Percentiles rank a stretch among this genome's conserved stretches.
Evolutionary conservation across 768 basidiomycete genomes (phyloP).

Genomic region (Mycena indigotica): DNA sequence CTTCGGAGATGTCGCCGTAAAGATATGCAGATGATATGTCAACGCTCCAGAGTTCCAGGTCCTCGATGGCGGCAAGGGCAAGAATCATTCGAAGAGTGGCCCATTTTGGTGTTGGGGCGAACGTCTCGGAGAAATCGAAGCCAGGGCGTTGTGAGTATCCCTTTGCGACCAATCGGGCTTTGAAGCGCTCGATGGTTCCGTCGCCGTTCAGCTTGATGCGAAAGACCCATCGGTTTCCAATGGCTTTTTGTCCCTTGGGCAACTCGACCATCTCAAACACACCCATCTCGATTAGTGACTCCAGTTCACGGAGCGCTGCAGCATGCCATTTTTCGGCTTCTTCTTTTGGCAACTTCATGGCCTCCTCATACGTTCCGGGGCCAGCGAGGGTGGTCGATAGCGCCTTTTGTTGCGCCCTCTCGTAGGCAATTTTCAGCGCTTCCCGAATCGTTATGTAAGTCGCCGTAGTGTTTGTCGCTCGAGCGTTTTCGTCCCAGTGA

Average conservation of each 20-base stretch:
- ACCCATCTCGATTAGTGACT: background rate
- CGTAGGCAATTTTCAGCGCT: background rate
- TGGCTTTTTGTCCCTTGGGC: conserved; percentile 23
- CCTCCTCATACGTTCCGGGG: background rate
- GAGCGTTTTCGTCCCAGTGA: background rate
- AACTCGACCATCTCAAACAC: background rate
- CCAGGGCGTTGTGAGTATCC: conserved; percentile 35
- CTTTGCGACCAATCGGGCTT: conserved; percentile 23
- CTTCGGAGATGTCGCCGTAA: conserved; percentile 32
- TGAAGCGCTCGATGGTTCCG: conserved; percentile 24
- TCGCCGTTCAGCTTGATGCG: conserved; percentile 35
- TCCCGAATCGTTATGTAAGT: background rate
- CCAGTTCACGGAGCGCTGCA: background rate
- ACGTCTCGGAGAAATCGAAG: conserved; percentile 19
- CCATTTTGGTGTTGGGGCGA: conserved; percentile 28
- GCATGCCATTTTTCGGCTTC: background rate
- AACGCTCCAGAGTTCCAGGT: conserved; percentile 32
- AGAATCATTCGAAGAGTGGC: conserved; percentile 30
- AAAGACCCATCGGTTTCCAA: conserved; percentile 32
- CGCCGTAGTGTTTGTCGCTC: background rate
- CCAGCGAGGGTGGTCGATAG: background rate
- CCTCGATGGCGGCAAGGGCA: conserved; percentile 32
- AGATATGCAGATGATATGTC: conserved; percentile 39
- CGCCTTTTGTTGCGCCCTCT: background rate
- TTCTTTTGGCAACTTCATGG: background rate